Evolutionary conservation across 352 stramenopile genomes (phyloP), one percentile per base, ranked within the genome.

Genomic region (Globisporangium polare): DNA sequence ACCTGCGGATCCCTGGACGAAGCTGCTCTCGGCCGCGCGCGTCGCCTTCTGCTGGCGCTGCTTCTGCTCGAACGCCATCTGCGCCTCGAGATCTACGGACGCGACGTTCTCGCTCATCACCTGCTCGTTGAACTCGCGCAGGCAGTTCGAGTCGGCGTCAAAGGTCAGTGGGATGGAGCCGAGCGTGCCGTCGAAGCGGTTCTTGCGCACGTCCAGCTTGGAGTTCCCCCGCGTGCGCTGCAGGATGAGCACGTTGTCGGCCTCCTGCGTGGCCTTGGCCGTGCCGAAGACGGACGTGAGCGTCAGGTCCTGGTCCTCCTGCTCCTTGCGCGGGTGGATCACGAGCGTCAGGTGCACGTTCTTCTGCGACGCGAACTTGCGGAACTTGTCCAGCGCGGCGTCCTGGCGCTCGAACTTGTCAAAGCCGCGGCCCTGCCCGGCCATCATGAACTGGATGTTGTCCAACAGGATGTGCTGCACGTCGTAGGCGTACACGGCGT

Each of bases 381-480:
- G 88, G 66, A 97, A 98, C 60, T 98, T 98, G 71, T 98, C 95
- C 47, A 99, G 80, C 12, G 95, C 96, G 20, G 94, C 72, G 74
- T 99, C 97, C 64, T 95, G 87, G 7, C 85, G 87, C 60, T 95
- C 87, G 63, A 95, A 95, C 73, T 95, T 95, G 73, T 95, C 87
- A 45, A 80, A 95, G 3, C 85, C 85, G 45, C 84, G 80, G 22
- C 86, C 88, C 66, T 96, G 88, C 9, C 82, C 81, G 1, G 84
- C 91, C 77, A 99, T 98, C 97, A 99, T 99, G 66, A 99, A 99
- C 79, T 99, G 98, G 66, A 99, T 90, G 71, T 99, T 99, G 78
- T 99, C 98, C 47, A 99, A 72, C 69, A 99, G 88, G 51, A 99
- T 97, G 76, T 99, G 97, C 75, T 99, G 86, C 49, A 99, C 95